Percentiles rank a stretch among this genome's conserved stretches.
Conservation (phyloP, 768 basidiomycete genomes). For the Roridomyces roridus region DNA sequence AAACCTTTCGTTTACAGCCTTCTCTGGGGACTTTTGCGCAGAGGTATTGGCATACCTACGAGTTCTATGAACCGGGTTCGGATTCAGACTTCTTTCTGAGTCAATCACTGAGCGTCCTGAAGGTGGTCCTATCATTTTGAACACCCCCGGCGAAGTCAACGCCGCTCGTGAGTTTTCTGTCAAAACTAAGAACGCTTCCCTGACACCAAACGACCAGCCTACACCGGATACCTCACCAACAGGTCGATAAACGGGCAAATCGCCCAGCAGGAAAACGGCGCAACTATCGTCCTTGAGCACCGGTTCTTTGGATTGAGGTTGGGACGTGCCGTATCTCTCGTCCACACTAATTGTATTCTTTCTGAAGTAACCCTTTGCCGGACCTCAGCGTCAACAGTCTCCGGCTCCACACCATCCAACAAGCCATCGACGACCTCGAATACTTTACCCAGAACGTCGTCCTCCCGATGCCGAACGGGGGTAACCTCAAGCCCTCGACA, state of each 20-base stretch:
- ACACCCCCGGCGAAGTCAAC: slow-evolving; percentile 71
- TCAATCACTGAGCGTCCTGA: too few species aligned
- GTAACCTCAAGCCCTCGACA: slow-evolving; percentile 61
- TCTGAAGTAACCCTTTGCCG: slow-evolving; percentile 70
- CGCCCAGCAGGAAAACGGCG: slow-evolving; percentile 69
- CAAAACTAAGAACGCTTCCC: too few species aligned
- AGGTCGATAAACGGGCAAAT: slow-evolving; percentile 66
- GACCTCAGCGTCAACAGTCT: slow-evolving; percentile 66
- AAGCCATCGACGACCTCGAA: slow-evolving; percentile 75
- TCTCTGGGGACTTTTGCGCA: slow-evolving; percentile 77
- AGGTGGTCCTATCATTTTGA: slow-evolving; percentile 67
- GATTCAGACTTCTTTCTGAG: slow-evolving; percentile 22
- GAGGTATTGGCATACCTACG: slow-evolving; percentile 73
- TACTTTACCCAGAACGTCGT: slow-evolving; percentile 72
- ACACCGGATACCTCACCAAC: slow-evolving; percentile 67
- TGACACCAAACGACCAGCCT: slow-evolving; percentile 36
- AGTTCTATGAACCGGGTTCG: slow-evolving; percentile 65
- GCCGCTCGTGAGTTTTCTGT: slow-evolving; percentile 47
- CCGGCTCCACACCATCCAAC: slow-evolving; percentile 68
- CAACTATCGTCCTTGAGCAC: slow-evolving; percentile 70
- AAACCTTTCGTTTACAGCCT: slow-evolving; percentile 52
- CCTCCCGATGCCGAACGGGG: slow-evolving; percentile 71
- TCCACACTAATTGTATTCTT: too few species aligned
- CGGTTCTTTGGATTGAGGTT: slow-evolving; percentile 75
- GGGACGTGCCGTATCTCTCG: too few species aligned